phyloP scores from a whole-genome alignment of 805 yeast species.

The Kazachstania africana region DNA sequence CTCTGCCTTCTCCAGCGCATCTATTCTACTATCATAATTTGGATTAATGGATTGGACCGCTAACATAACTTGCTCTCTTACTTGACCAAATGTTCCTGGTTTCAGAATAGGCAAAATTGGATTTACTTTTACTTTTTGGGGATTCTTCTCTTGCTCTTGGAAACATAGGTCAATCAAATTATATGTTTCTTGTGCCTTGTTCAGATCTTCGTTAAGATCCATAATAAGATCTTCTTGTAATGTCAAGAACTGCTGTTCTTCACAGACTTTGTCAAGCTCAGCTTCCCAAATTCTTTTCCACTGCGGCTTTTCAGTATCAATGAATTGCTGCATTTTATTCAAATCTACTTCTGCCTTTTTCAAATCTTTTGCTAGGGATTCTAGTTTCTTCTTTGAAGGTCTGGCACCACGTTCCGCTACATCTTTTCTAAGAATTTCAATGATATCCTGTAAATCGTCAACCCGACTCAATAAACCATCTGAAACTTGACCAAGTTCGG shows the following conservation, averaged over 20 bases:
- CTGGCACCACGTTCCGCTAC: constrained; percentile 86
- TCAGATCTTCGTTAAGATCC: constrained; percentile 72
- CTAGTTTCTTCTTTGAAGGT: constrained; percentile 64
- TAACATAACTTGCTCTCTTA: constrained; percentile 65
- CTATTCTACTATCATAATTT: constrained; percentile 72
- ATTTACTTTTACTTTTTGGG: constrained; percentile 28
- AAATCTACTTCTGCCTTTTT: constrained; percentile 43
- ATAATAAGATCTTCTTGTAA: constrained; percentile 76
- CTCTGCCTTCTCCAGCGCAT: constrained; percentile 85
- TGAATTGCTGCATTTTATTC: constrained; percentile 43
- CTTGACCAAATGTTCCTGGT: constrained; percentile 50
- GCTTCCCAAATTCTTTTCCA: constrained; percentile 92
- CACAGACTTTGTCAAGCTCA: constrained; percentile 80
- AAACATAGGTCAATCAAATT: constrained; percentile 71
- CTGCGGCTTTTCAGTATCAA: constrained; percentile 58
- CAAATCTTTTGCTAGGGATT: constrained; percentile 53
- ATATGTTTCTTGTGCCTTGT: constrained; percentile 71
- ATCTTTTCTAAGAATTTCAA: constrained; percentile 81
- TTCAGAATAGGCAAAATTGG: constrained; percentile 37
- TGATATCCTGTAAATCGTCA: constrained; percentile 84
- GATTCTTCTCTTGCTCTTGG: constrained; percentile 59
- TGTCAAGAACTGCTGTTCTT: constrained; percentile 86
- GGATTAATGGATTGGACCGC: constrained; percentile 76
- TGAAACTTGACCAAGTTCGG: constrained; percentile 62
- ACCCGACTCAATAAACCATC: constrained; percentile 65